Conservation (phyloP, 306 rosid genomes). For the Ammopiptanthus mongolicus region DNA sequence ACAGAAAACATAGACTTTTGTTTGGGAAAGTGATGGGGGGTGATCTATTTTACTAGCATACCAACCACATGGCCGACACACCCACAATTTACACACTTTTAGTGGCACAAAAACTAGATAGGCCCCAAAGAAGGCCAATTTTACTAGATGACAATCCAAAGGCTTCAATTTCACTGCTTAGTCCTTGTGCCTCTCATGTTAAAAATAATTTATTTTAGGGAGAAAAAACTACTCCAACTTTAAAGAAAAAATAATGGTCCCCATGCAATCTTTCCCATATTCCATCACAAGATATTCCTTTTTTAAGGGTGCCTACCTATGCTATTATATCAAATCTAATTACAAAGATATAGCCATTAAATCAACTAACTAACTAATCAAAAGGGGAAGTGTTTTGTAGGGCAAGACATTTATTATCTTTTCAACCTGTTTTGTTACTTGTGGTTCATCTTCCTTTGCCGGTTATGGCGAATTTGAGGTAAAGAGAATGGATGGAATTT, state of each 20-base stretch:
- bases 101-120: constrained; percentile 21
- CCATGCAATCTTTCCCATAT: constrained; percentile 42
- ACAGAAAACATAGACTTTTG: constrained; percentile 13
- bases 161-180: not conserved
- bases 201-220: not conserved
- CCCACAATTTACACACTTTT: constrained; percentile 30
- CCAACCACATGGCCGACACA: constrained; percentile 71
- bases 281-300: constrained; percentile 42
- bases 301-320: constrained; percentile 15
- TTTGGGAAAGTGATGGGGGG: constrained; percentile 18
- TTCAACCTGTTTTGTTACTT: not conserved
- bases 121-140: not conserved
- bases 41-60: constrained; percentile 16
- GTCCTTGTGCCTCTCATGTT: not conserved
- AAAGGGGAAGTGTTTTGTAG: not conserved
- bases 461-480: not conserved
- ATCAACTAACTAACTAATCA: constrained; percentile 1
- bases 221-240: not conserved
- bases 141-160: constrained; percentile 29
- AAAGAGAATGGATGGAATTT: not conserved
- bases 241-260: constrained; percentile 31
- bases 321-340: constrained; percentile 12
- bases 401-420: not conserved
- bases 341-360: not conserved
- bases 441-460: not conserved